Percentiles rank a stretch among this genome's conserved stretches.
These are phyloP conservation scores for Starmera amethionina DNA, from an alignment of 805 yeast genomes.

Conservation along the genomic window DNA sequence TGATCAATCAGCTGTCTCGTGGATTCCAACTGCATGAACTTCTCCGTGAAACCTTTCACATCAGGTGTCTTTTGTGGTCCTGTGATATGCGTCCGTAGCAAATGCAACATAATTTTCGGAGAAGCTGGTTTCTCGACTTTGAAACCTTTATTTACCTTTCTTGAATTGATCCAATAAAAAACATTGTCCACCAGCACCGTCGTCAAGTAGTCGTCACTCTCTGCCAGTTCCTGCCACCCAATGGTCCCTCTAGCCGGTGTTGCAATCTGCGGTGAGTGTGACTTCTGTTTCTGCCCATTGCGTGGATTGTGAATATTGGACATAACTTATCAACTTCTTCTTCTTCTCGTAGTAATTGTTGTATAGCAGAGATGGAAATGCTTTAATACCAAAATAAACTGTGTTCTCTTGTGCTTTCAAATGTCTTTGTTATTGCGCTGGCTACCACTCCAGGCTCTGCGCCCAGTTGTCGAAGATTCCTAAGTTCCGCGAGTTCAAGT, in stretches of 20 bases:
- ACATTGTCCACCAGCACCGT: slow-evolving; percentile 16
- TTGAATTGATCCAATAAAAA: slow-evolving; percentile 17
- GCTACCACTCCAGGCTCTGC: no score
- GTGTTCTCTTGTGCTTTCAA: no score
- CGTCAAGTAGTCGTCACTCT: slow-evolving; percentile 21
- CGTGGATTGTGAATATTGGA: no score
- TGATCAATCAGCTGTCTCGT: slow-evolving; percentile 18
- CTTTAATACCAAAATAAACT: no score
- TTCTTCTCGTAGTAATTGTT: no score
- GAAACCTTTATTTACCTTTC: slow-evolving; percentile 14
- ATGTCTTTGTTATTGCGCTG: no score
- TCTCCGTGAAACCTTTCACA: slow-evolving; percentile 13
- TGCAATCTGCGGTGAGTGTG: no score
- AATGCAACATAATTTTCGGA: slow-evolving; percentile 1
- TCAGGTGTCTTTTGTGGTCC: slow-evolving; percentile 5
- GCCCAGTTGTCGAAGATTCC: no score
- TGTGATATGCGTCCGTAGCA: slow-evolving; percentile 7
- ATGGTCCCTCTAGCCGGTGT: background rate
- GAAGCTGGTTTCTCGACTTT: slow-evolving; percentile 1
- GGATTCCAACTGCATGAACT: slow-evolving; percentile 16
- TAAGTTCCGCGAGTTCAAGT: no score
- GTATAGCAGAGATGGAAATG: no score
- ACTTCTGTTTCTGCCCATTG: no score
- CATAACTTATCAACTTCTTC: no score
- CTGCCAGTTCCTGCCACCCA: slow-evolving; percentile 18